These are phyloP conservation scores for Coelastrella sp. DNA, from an alignment of 139 green algal genomes.

Conservation along the genomic window DNA sequence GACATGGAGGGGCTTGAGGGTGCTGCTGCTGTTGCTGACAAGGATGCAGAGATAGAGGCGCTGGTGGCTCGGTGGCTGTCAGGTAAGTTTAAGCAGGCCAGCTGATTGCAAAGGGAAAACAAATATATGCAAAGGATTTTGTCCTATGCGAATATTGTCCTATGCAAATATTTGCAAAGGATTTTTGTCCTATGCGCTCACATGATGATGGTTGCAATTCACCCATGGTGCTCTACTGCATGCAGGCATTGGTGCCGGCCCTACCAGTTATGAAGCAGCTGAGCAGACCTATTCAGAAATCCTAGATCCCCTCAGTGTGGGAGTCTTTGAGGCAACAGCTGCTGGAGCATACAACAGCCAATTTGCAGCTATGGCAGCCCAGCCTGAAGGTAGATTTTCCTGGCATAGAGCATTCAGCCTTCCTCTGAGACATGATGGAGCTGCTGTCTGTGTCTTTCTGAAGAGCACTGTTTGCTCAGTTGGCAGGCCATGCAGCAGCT, in stretches of 20 bases:
- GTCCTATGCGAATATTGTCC: too few species aligned
- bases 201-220: too few species aligned
- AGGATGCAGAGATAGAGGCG: not conserved
- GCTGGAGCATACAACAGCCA: slow-evolving; percentile 72
- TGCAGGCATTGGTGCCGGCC: slow-evolving; percentile 9
- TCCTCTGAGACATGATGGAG: too few species aligned
- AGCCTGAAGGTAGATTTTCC: too few species aligned
- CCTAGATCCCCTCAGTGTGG: slow-evolving; percentile 59
- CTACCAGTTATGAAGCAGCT: slow-evolving; percentile 47
- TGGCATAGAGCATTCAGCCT: too few species aligned
- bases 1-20: not conserved
- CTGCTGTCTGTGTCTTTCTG: not conserved
- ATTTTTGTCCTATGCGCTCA: too few species aligned
- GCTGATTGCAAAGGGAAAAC: too few species aligned
- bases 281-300: slow-evolving; percentile 59
- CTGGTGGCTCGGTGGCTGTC: not conserved
- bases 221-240: too few species aligned
- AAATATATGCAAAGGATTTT: too few species aligned
- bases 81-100: not conserved
- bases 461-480: not conserved
- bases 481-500: not conserved
- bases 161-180: too few species aligned
- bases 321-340: slow-evolving; percentile 66
- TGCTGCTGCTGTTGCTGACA: not conserved
- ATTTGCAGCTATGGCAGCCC: slow-evolving; percentile 61